Evolutionary conservation across 1,139 yeast genomes (phyloP).

Genomic region (Lodderomyces oxycetoniae): DNA sequence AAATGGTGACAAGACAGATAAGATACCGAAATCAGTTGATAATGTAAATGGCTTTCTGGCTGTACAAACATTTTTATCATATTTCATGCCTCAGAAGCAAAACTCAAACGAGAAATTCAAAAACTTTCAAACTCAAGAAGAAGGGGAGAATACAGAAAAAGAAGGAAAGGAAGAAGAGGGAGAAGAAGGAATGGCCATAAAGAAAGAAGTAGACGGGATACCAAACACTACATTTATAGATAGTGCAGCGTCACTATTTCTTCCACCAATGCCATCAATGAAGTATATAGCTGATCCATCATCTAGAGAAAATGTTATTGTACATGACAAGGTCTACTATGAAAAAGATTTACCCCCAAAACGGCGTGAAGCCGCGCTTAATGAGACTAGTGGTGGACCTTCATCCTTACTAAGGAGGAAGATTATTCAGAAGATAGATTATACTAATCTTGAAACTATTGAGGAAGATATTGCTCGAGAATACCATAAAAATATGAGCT

Average conservation of each 20-base stretch:
- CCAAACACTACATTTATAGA: constrained; percentile 80
- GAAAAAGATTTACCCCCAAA: constrained; percentile 35
- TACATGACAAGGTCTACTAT: constrained; percentile 39
- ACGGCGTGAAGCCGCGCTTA: not conserved
- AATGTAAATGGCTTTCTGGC: constrained; percentile 22
- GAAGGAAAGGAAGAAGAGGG: constrained; percentile 14
- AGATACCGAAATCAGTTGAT: constrained; percentile 9
- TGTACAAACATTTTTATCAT: constrained; percentile 42
- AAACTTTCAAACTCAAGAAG: constrained; percentile 27
- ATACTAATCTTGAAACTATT: constrained; percentile 24
- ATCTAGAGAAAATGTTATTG: constrained; percentile 31
- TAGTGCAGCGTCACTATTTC: constrained; percentile 69
- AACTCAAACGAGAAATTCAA: constrained; percentile 22
- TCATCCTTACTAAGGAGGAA: constrained; percentile 5
- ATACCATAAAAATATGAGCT: constrained; percentile 79
- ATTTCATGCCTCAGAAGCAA: constrained; percentile 41
- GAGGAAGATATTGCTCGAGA: constrained; percentile 87
- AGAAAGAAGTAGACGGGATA: constrained; percentile 22
- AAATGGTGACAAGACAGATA: constrained; percentile 4
- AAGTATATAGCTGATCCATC: constrained; percentile 64
- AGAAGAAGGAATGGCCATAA: constrained; percentile 16
- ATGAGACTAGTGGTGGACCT: not conserved
- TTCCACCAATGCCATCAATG: constrained; percentile 83
- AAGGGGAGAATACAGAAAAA: constrained; percentile 11
- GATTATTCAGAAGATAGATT: constrained; percentile 21